These are phyloP conservation scores for Theobroma grandiflorum DNA, from an alignment of 441 rosid genomes.

Conservation along the genomic window DNA sequence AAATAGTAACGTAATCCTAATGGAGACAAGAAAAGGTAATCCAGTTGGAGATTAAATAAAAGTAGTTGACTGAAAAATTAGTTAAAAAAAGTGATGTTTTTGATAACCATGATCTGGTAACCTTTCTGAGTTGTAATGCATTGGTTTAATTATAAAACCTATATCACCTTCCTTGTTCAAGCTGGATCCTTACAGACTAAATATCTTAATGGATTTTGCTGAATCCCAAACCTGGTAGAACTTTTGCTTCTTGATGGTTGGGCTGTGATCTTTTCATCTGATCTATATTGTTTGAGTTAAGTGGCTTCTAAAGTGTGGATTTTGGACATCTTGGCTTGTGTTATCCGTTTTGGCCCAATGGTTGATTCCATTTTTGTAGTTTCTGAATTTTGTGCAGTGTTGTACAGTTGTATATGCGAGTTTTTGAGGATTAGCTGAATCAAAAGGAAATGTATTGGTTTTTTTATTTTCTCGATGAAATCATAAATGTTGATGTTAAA, in stretches of 20 bases:
- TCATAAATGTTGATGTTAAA: slow-evolving; percentile 8
- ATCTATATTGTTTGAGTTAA: background rate
- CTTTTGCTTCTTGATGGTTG: background rate
- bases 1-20: background rate
- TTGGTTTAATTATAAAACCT: background rate
- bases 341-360: background rate
- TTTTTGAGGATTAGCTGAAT: slow-evolving; percentile 2
- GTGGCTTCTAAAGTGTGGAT: background rate
- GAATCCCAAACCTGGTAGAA: slow-evolving; percentile 2
- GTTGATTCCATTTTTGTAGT: background rate
- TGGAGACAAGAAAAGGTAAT: background rate
- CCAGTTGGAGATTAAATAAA: background rate
- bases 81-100: background rate
- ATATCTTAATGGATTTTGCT: slow-evolving; percentile 9
- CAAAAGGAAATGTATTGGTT: background rate
- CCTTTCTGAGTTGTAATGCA: background rate
- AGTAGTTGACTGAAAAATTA: background rate
- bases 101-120: background rate
- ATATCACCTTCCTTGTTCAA: background rate
- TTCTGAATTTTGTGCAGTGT: background rate
- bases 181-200: background rate
- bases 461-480: background rate
- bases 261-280: slow-evolving; percentile 8
- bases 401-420: background rate
- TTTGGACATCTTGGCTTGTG: background rate